Base-by-base conservation (phyloP, 2,329 filamentous ascomycete genomes). In the Hypoxylon sp. region DNA sequence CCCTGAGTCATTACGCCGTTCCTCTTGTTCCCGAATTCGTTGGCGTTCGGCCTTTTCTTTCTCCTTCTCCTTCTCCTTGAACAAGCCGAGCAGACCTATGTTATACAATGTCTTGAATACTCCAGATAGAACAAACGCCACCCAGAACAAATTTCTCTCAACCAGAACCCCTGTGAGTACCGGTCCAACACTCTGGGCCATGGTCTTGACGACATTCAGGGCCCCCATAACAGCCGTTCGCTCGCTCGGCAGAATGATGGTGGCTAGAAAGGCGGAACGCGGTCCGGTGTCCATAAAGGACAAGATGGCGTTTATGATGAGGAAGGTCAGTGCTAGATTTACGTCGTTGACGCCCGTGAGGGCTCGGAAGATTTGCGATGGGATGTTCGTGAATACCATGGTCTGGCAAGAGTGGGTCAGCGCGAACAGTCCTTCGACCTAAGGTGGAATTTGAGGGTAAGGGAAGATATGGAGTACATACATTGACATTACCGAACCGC, bases 321-420 rank as follows among this genome's bases (percentile, higher is more conserved):
- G 73, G 47, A 90, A 81, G 0, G 76, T 67, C 34, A 89, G 75
- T 0, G 86, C 78, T 4, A 84, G 54, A 7, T 73, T 73, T 0
- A 84, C 70, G 3, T 75, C 73, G 13, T 73, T 68, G 0, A 86
- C 62, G 0, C 84, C 81, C 15, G 90, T 82, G 13, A 90, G 69
- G 9, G 81, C 74, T 1, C 90, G 77, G 58, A 84, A 86, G 17
- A 90, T 69, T 5, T 87, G 76, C 0, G 86, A 88, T 0, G 88
- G 88, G 0, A 90, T 73, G 60, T 90, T 87, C 0, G 87, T 89
- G 63, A 89, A 88, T 6, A 88, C 86, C 87, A 90, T 90, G 1
- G 87, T 89, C 75, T 84, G 54, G 1, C 2, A 11, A 19, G 12
- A n/a, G 12, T 3, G 4, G 16, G 8, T 35, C 20, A 46, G 4